Evolutionary conservation across 2,329 filamentous ascomycete genomes (phyloP), one percentile per base, ranked within the genome.

Genomic region (Cordyceps militaris): DNA sequence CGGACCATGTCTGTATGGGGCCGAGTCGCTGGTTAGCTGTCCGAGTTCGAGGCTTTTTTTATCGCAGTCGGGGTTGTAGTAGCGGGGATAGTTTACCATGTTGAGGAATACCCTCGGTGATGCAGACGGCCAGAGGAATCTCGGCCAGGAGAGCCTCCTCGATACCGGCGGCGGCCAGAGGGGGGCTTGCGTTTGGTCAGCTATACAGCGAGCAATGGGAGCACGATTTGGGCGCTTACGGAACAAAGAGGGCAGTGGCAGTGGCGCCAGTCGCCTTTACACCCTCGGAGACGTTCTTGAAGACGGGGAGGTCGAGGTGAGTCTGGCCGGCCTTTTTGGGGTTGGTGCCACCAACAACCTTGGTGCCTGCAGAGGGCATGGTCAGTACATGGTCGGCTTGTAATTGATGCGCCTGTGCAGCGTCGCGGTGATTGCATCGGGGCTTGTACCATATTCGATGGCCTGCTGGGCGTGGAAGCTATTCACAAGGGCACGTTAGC

Each of bases 381-480:
- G 34, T 51, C 47, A 56, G 46, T 23, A 26, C 21, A 7, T 26
- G 10, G 2, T 13, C 10, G 23, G 21, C 30, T 38, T 44, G 4
- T 13, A n/a, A 24, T 48, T 13, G 46, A 21, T 14, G 30, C 8
- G 28, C 10, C 3, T 28, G 11, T 13, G 16, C 6, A 38, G 1
- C 4, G 44, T 48, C 14, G 43, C 23, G 32, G 23, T 10, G 26
- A 10, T 43, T 23, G n/a, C 21, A 34, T 43, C 28, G 50, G 8
- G n/a, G 44, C 58, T 63, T 16, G 72, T 89, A 95, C 91, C 94
- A 78, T 99, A 99, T 76, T 96, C 94, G 76, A 99, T 97, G 66
- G 94, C 94, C 79, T 97, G 92, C 74, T 91, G 84, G 65, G 94
- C 94, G 76, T 99, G 94, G 83, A 99, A 99, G 68, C 93, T 97